These are phyloP conservation scores for Leccinum subspadiceum DNA, from an alignment of 1,284 basidiomycete species.

Conservation along the genomic window DNA sequence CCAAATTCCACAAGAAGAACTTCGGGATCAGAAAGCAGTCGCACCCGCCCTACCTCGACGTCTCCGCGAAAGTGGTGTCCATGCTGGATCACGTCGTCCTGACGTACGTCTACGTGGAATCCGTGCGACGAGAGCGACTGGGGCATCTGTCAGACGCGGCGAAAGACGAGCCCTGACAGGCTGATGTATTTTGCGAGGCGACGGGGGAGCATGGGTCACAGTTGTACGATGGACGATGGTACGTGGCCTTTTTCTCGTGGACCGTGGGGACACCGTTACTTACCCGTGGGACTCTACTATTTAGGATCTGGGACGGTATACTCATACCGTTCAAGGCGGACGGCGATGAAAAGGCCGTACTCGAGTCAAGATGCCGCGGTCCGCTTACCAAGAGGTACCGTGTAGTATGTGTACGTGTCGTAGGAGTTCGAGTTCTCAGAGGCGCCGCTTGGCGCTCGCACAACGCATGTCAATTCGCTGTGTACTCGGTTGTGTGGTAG, in stretches of 20 bases:
- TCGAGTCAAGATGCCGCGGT: not conserved
- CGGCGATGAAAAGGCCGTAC: not conserved
- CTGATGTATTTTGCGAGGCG: not conserved
- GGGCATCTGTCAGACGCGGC: constrained; percentile 9
- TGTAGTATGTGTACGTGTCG: not conserved
- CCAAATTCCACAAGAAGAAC: constrained; percentile 27
- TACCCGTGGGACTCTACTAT: not conserved
- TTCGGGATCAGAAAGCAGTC: constrained; percentile 21
- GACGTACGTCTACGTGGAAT: constrained; percentile 28
- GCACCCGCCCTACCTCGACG: constrained; percentile 24
- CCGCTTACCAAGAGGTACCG: not conserved
- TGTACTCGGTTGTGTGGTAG: not conserved
- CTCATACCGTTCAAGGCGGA: not conserved
- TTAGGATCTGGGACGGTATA: not conserved
- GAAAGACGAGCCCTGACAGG: too few species aligned
- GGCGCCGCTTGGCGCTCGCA: not conserved
- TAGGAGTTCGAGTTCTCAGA: not conserved
- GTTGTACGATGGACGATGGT: not conserved
- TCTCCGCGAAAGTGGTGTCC: constrained; percentile 14
- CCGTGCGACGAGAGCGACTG: constrained; percentile 23
- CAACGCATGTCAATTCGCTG: not conserved
- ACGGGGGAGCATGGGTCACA: not conserved
- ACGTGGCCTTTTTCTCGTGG: not conserved
- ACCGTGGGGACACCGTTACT: not conserved
- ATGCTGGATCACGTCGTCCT: constrained; percentile 29